These are phyloP conservation scores for Halenospora varia DNA, from an alignment of 495 filamentous ascomycete genomes.

Conservation along the genomic window DNA sequence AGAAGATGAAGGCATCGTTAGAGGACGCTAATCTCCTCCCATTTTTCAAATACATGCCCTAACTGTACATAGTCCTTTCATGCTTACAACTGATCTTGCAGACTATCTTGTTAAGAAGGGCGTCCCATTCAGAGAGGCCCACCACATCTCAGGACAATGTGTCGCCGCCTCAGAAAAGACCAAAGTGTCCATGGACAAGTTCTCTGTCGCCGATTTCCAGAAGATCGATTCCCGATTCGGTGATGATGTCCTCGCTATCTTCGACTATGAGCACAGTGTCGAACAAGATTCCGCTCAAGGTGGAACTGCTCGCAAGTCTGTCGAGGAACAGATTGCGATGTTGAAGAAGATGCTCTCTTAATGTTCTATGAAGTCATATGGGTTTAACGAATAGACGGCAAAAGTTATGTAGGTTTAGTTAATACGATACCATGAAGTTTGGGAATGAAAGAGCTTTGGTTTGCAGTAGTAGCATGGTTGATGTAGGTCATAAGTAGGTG, in stretches of 20 bases:
- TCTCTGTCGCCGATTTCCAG: conserved; percentile 66
- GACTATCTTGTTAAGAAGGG: conserved; percentile 92
- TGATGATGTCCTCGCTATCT: conserved; percentile 64
- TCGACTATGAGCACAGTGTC: conserved; percentile 83
- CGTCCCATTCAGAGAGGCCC: conserved; percentile 78
- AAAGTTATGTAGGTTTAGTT: not conserved
- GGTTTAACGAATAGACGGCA: not conserved
- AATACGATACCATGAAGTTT: not conserved
- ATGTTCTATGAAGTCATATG: not conserved
- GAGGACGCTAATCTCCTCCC: conserved; percentile 1
- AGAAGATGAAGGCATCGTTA: conserved; percentile 66
- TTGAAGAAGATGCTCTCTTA: conserved; percentile 44
- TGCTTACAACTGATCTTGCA: conserved; percentile 67
- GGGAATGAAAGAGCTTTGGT: too few relatives aligned
- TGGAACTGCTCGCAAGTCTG: conserved; percentile 71
- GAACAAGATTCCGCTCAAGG: conserved; percentile 78
- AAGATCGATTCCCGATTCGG: conserved; percentile 69
- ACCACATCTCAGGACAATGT: conserved; percentile 82
- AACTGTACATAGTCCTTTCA: conserved; percentile 60
- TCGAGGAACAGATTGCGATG: conserved; percentile 73
- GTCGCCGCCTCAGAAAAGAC: conserved; percentile 66
- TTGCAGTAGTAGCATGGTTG: too few relatives aligned
- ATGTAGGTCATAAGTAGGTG: too few relatives aligned
- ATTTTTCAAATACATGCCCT: conserved; percentile 17
- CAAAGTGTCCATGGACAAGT: conserved; percentile 69